Percentiles rank a stretch among this genome's conserved stretches.
phyloP scores from a whole-genome alignment of 345 rosid species.

The Acer yangbiense region DNA sequence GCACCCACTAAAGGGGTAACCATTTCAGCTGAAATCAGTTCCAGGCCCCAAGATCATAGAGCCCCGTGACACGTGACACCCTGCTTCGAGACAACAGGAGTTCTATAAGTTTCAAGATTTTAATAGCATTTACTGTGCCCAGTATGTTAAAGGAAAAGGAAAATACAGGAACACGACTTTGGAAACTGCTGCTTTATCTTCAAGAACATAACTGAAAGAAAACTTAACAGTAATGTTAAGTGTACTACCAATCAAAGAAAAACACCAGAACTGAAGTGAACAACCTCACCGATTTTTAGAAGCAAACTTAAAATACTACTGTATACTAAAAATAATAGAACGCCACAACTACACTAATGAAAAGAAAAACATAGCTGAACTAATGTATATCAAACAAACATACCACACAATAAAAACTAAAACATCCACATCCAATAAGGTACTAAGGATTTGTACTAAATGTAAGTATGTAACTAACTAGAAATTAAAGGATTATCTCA shows the following conservation, averaged over 20 bases:
- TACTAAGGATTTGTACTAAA: background rate
- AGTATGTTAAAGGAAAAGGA: constrained; percentile 53
- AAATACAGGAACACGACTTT: constrained; percentile 44
- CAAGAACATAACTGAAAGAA: constrained; percentile 37
- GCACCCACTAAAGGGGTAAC: constrained; percentile 75
- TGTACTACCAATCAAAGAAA: constrained; percentile 10
- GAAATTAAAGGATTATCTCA: background rate
- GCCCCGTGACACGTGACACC: constrained; percentile 85
- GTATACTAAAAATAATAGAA: background rate
- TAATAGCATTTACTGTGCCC: constrained; percentile 51
- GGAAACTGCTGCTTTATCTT: constrained; percentile 51
- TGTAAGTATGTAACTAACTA: background rate
- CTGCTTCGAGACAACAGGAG: constrained; percentile 93
- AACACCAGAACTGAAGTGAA: constrained; percentile 5
- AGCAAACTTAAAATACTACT: background rate
- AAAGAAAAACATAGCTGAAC: background rate
- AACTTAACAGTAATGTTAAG: constrained; percentile 22
- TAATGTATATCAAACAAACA: background rate
- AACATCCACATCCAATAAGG: background rate
- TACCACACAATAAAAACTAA: background rate
- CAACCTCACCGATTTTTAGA: constrained; percentile 8
- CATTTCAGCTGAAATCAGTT: constrained; percentile 92
- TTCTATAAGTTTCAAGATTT: constrained; percentile 63
- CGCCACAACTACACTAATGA: background rate
- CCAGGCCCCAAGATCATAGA: constrained; percentile 97